Conservation (phyloP, 208 protist species). For the Acanthamoeba polyphaga region DNA sequence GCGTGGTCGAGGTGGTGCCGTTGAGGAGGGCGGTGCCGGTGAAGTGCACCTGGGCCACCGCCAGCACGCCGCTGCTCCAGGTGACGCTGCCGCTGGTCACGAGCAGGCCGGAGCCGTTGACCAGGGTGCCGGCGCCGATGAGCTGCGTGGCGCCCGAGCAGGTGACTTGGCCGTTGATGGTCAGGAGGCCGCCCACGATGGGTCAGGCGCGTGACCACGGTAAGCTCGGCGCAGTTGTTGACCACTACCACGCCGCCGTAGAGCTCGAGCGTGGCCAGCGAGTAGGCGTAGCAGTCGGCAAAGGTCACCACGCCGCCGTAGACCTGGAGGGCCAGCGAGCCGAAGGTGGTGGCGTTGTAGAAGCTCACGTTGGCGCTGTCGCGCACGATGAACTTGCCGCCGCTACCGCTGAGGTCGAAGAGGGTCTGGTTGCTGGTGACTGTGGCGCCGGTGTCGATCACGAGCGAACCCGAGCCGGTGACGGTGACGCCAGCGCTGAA, state of each 20-base stretch:
- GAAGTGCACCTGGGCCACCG: slow-evolving; percentile 11
- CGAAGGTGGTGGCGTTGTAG: slow-evolving; percentile 9
- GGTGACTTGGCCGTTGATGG: background rate
- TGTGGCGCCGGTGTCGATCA: background rate
- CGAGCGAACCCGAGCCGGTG: background rate
- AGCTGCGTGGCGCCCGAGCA: background rate
- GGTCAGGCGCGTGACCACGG: slow-evolving; percentile 2
- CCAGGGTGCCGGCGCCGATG: background rate
- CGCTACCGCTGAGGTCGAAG: background rate
- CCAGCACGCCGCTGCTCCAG: slow-evolving; percentile 33
- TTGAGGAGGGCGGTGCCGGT: background rate
- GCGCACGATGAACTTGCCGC: background rate
- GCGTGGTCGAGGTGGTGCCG: slow-evolving; percentile 11
- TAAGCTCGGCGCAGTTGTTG: background rate
- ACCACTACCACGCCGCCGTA: slow-evolving; percentile 9
- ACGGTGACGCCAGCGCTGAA: background rate
- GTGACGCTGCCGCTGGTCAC: slow-evolving; percentile 23
- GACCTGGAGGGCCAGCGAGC: background rate
- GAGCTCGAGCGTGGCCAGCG: slow-evolving; percentile 19
- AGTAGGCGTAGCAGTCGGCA: slow-evolving; percentile 29
- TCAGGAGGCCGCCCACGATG: slow-evolving; percentile 9
- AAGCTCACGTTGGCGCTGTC: slow-evolving; percentile 26
- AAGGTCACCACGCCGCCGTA: slow-evolving; percentile 38
- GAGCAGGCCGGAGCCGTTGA: slow-evolving; percentile 43
- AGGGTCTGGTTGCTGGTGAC: background rate